phyloP scores from a whole-genome alignment of 2,329 filamentous ascomycete species.

The Intubia oerlemansii region DNA sequence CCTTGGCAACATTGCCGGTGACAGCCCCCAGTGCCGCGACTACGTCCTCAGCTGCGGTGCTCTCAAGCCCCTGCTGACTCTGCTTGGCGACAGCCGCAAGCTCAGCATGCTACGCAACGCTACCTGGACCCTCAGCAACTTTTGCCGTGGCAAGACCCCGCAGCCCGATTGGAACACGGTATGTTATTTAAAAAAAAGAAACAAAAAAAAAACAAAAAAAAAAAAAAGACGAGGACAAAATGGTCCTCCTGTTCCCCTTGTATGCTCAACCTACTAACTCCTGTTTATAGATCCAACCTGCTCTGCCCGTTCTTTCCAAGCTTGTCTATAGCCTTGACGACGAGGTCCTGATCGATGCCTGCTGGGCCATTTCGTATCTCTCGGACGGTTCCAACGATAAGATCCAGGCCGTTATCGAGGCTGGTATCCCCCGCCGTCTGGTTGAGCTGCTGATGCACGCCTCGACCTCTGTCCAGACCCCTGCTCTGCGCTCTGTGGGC shows the following conservation, averaged over 20 bases:
- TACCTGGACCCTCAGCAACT: constrained; percentile 98
- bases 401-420: constrained; percentile 97
- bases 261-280: background rate
- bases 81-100: constrained; percentile 94
- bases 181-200: too few relatives aligned
- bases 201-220: too few relatives aligned
- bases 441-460: constrained; percentile 97
- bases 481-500: constrained; percentile 85
- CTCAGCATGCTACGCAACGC: constrained; percentile 97
- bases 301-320: constrained; percentile 86
- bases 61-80: constrained; percentile 67
- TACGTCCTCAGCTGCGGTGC: constrained; percentile 86
- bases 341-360: constrained; percentile 94
- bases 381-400: constrained; percentile 98
- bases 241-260: background rate
- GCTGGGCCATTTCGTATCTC: constrained; percentile 98
- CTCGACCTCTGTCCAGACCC: constrained; percentile 94
- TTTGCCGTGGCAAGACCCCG: constrained; percentile 97
- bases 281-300: constrained; percentile 58
- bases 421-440: constrained; percentile 84
- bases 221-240: too few relatives aligned
- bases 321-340: constrained; percentile 97
- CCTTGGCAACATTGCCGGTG: constrained; percentile 93
- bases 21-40: constrained; percentile 92
- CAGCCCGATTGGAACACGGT: constrained; percentile 96